Conservation (phyloP, 495 filamentous ascomycete species). For the Hypomontagnella submonticulosa region DNA sequence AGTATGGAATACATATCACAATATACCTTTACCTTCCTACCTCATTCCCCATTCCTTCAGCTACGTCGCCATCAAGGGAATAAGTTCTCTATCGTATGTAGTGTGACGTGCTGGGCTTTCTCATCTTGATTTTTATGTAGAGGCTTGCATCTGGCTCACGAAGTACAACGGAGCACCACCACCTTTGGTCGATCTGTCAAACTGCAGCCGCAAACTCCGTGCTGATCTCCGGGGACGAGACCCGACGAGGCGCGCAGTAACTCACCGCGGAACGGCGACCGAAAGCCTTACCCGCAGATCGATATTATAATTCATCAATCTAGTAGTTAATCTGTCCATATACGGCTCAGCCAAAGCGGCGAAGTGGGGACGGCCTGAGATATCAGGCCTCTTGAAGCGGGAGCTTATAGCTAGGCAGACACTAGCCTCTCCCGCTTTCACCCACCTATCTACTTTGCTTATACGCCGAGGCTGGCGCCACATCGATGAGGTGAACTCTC, state of each 20-base stretch:
- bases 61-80: neutral
- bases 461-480: constrained; percentile 33
- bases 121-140: constrained; percentile 13
- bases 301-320: constrained; percentile 37
- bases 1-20: neutral
- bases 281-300: constrained; percentile 31
- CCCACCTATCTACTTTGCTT: constrained; percentile 7
- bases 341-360: neutral
- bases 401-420: neutral
- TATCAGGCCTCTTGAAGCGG: neutral
- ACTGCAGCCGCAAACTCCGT: constrained; percentile 42
- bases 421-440: neutral
- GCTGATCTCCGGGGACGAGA: constrained; percentile 40
- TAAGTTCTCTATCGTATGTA: constrained; percentile 6
- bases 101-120: constrained; percentile 26
- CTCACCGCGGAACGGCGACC: constrained; percentile 14
- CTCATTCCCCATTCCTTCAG: too few relatives aligned
- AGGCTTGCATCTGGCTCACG: constrained; percentile 7
- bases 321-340: neutral
- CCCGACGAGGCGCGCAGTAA: constrained; percentile 31
- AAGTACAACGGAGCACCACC: neutral
- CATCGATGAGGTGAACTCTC: constrained; percentile 16
- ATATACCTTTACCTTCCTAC: neutral
- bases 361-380: neutral
- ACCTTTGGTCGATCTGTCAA: constrained; percentile 29